phyloP scores from a whole-genome alignment of 1,139 yeast genomes.

The Scheffersomyces stambukii region DNA sequence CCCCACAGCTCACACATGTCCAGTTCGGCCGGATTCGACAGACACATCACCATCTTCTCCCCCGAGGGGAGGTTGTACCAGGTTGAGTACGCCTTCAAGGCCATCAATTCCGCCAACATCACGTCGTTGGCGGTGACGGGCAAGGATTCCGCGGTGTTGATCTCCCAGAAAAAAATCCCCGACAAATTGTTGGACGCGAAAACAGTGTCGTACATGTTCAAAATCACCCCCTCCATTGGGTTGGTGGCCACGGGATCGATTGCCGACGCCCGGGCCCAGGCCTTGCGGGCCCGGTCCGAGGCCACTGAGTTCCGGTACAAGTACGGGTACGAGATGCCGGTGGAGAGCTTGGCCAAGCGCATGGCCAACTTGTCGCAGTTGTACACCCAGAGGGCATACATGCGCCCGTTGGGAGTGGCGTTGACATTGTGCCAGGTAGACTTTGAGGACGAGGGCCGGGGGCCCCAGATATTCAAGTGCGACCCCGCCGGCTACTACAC shows the following conservation, averaged over 20 bases:
- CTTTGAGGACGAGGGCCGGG: constrained; percentile 71
- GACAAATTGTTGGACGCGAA: constrained; percentile 85
- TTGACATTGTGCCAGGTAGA: constrained; percentile 77
- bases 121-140: constrained; percentile 88
- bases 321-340: constrained; percentile 96
- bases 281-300: constrained; percentile 85
- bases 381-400: constrained; percentile 97
- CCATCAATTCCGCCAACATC: constrained; percentile 87
- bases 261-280: constrained; percentile 93
- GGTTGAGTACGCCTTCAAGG: constrained; percentile 97
- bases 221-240: constrained; percentile 78
- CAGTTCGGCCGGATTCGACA: constrained; percentile 90
- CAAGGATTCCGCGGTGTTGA: constrained; percentile 81
- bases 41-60: constrained; percentile 96
- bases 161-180: constrained; percentile 93
- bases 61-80: constrained; percentile 98
- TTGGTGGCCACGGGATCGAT: constrained; percentile 94
- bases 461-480: constrained; percentile 88
- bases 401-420: constrained; percentile 96
- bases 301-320: constrained; percentile 93
- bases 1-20: no score
- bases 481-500: constrained; percentile 98
- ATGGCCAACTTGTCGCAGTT: constrained; percentile 94
- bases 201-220: constrained; percentile 82
- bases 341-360: constrained; percentile 87